Evolutionary conservation across 2,329 filamentous ascomycete species (phyloP).

Genomic region (Phaeosphaeriaceae sp.): DNA sequence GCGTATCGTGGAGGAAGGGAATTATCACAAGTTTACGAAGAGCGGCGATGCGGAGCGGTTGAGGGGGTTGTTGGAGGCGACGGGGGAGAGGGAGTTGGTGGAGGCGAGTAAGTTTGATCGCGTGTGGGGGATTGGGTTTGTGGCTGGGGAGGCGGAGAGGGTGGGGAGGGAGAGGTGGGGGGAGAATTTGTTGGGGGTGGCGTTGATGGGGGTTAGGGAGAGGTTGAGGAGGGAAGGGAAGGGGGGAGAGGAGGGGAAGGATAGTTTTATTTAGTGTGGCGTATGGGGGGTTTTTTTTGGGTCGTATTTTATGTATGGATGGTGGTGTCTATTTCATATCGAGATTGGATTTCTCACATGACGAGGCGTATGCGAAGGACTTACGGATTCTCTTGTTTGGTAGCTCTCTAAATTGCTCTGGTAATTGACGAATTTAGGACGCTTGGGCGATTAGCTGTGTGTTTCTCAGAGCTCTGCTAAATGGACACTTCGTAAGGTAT

Average conservation of each 20-base stretch:
- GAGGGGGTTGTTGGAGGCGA: constrained; percentile 59
- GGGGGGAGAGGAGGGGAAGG: constrained; percentile 3
- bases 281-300: neutral
- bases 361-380: too few relatives aligned
- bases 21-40: constrained; percentile 65
- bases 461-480: constrained; percentile 1
- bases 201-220: constrained; percentile 64
- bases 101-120: constrained; percentile 60
- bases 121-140: constrained; percentile 72
- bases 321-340: too few relatives aligned
- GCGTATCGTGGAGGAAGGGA: constrained; percentile 64
- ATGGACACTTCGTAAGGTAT: constrained; percentile 11
- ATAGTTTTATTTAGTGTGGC: too few relatives aligned
- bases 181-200: constrained; percentile 68
- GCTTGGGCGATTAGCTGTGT: constrained; percentile 9
- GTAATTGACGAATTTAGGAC: neutral
- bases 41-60: constrained; percentile 52
- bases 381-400: too few relatives aligned
- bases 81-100: constrained; percentile 66
- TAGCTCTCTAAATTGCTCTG: too few relatives aligned
- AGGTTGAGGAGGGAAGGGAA: constrained; percentile 54
- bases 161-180: constrained; percentile 62
- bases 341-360: too few relatives aligned
- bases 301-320: too few relatives aligned
- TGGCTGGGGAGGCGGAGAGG: constrained; percentile 55